These are phyloP conservation scores for Stenocarpella maydis DNA, from an alignment of 2,329 filamentous ascomycete genomes.

Conservation along the genomic window DNA sequence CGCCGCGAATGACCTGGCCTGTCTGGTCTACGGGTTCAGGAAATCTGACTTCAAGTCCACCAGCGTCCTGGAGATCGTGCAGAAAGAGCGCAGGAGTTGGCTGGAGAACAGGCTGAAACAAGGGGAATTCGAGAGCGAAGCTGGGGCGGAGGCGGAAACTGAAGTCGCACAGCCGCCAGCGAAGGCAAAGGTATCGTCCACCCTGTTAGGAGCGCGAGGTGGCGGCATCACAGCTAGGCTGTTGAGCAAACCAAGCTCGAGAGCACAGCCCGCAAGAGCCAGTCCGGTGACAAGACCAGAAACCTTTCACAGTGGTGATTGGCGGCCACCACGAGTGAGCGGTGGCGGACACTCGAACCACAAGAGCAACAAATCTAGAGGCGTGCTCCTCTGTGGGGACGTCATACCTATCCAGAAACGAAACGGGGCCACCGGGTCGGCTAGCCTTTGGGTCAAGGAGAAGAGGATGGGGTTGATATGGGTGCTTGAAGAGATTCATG, in stretches of 20 bases:
- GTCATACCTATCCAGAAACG: conserved; percentile 98
- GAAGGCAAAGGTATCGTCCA: conserved; percentile 50
- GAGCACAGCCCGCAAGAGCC: conserved; percentile 63
- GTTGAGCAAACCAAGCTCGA: conserved; percentile 79
- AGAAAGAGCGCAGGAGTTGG: conserved; percentile 88
- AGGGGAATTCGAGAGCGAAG: conserved; percentile 59
- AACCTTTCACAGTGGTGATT: conserved; percentile 66
- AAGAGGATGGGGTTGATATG: conserved; percentile 93
- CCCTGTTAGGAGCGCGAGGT: conserved; percentile 71
- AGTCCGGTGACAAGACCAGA: conserved; percentile 65
- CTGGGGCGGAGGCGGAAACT: conserved; percentile 47
- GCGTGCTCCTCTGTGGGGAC: conserved; percentile 92
- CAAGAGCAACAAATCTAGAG: conserved; percentile 69
- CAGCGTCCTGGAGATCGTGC: conserved; percentile 94
- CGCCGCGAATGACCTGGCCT: conserved; percentile 94
- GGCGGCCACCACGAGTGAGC: conserved; percentile 61
- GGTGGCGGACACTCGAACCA: conserved; percentile 63
- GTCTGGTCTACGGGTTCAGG: conserved; percentile 98
- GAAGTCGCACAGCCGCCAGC: conserved; percentile 46
- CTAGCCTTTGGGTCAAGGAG: conserved; percentile 98
- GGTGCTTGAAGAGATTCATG: conserved; percentile 97
- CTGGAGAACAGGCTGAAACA: conserved; percentile 83
- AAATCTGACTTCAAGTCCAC: conserved; percentile 92
- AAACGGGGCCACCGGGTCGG: conserved; percentile 89
- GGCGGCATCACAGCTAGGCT: conserved; percentile 88